Evolutionary conservation across 2,329 filamentous ascomycete species (phyloP).

Genomic region (Hansfordia pulvinata): DNA sequence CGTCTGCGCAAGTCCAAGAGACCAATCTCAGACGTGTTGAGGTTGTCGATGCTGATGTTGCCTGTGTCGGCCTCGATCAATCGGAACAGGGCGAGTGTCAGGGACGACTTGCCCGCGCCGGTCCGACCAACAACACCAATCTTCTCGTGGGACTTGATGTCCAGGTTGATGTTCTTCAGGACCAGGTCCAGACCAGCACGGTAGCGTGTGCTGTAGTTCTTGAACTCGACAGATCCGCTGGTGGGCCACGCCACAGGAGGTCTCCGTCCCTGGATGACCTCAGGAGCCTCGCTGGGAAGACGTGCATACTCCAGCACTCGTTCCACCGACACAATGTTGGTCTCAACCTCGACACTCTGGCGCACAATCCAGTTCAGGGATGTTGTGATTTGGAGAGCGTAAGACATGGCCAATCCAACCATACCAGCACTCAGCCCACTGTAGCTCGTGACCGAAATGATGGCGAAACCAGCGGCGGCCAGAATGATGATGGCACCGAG

Average conservation of each 20-base stretch:
- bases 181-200: conserved; percentile 81
- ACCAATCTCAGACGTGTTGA: conserved; percentile 85
- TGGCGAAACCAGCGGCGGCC: conserved; percentile 66
- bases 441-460: conserved; percentile 63
- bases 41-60: conserved; percentile 73
- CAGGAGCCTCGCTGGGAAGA: conserved; percentile 84
- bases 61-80: conserved; percentile 83
- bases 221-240: conserved; percentile 76
- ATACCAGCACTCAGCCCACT: conserved; percentile 53
- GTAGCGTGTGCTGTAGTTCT: conserved; percentile 90
- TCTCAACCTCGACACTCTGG: conserved; percentile 98
- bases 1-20: conserved; percentile 77
- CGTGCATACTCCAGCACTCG: conserved; percentile 90
- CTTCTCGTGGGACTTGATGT: conserved; percentile 94
- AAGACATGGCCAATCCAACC: conserved; percentile 92
- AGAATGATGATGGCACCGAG: conserved; percentile 92
- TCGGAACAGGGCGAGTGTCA: conserved; percentile 86
- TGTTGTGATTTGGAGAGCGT: conserved; percentile 91
- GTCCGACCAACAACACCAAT: conserved; percentile 95
- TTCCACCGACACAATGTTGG: conserved; percentile 98
- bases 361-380: conserved; percentile 98
- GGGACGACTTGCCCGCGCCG: conserved; percentile 87
- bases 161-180: conserved; percentile 79
- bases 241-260: conserved; percentile 87
- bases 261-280: conserved; percentile 78